Base-by-base conservation (phyloP, 1,284 basidiomycete genomes). In the Pascua guehoae region DNA sequence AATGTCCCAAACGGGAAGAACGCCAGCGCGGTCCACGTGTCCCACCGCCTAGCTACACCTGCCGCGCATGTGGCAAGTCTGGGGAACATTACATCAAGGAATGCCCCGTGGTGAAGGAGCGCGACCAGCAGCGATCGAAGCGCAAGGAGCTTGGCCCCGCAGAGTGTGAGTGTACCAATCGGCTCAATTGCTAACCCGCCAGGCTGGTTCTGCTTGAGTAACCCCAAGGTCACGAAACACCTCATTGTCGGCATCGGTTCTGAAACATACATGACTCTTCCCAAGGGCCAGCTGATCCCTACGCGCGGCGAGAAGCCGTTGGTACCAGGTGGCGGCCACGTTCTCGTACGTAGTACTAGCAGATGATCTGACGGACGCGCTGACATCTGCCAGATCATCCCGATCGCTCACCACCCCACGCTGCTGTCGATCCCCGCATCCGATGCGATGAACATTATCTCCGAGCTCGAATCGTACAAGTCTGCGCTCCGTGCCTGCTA, bases 121-220 rank as follows among this genome's bases (percentile, higher is more conserved):
- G 79, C 62, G 79, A 63, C 66, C 75, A 61, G 70, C 74, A 50
- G 78, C 69, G 64, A 62, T 64, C 42, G 42, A 72, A 62, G 63
- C 75, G 54, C 68, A 81, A 57, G 66, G 73, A 63, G 67, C 80
- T 84, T 18, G 85, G 82, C 5, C 86, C 86, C 4, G 84, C 82
- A 1, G 91, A 87, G 69, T 66, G 62, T 69, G 48, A 59, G 62
- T 63, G 18, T 7, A n/a, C 11, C 12, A 12, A 5, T 1, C 8
- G 11, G 38, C 8, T 1, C 14, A 15, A 24, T 15, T 17, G 8
- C 47, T 48, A 41, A 60, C 51, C 41, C 41, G 12, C 5, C 54
- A 77, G 94, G 93, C 75, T 96, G 93, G 92, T 96, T 96, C 80
- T 97, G 93, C 73, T 72, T 97, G 54, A 93, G 90, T 49, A 96